Conservation (phyloP, 1,284 basidiomycete species). For the Moniliella sp. region DNA sequence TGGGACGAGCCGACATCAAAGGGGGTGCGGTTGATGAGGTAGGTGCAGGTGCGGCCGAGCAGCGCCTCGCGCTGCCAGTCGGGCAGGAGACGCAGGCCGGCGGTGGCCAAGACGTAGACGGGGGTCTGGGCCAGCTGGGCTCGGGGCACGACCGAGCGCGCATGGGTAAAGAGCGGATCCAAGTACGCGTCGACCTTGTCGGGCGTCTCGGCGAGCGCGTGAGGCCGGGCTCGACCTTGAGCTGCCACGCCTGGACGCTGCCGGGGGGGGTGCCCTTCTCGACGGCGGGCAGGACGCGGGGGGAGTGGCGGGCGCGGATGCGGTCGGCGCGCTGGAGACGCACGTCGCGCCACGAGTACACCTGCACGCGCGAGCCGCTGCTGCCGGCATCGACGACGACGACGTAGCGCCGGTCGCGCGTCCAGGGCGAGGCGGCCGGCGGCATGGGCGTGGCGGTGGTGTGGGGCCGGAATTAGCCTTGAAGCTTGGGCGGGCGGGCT, state of each 20-base stretch:
- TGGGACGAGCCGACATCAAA: constrained; percentile 37
- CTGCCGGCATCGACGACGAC: constrained; percentile 94
- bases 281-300: constrained; percentile 49
- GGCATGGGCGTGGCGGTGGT: no score
- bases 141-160: constrained; percentile 59
- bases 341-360: constrained; percentile 87
- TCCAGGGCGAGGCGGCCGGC: no score
- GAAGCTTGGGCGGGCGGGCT: no score
- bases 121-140: constrained; percentile 63
- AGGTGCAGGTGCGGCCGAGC: constrained; percentile 53
- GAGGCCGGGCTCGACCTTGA: constrained; percentile 77
- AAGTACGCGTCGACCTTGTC: constrained; percentile 55
- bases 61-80: constrained; percentile 50
- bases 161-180: constrained; percentile 60
- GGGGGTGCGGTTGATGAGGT: constrained; percentile 56
- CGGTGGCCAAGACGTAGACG: constrained; percentile 79
- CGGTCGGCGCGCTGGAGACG: constrained; percentile 37
- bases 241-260: constrained; percentile 48
- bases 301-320: constrained; percentile 13
- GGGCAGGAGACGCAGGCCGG: constrained; percentile 77
- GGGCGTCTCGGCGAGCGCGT: no score
- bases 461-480: no score
- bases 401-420: constrained; percentile 44
- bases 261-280: constrained; percentile 72
- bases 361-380: constrained; percentile 80